phyloP scores from a whole-genome alignment of 495 filamentous ascomycete genomes.

The Aspergillus carlsbadensis region DNA sequence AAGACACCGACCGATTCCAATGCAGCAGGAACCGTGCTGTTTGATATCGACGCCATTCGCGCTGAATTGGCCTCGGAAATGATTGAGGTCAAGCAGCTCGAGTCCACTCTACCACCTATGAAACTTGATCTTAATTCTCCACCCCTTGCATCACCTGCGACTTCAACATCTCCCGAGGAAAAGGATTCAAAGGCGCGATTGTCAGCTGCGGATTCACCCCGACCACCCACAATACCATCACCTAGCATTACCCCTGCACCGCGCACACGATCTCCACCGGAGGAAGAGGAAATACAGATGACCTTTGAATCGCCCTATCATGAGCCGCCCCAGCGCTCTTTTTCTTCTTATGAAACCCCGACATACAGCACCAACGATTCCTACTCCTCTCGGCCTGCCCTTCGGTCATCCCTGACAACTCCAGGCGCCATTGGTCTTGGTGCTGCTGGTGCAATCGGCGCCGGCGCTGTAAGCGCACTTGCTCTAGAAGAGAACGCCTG shows the following conservation, averaged over 20 bases:
- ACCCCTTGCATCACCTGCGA: slow-evolving; percentile 20
- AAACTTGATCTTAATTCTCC: slow-evolving; percentile 62
- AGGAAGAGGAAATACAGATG: slow-evolving; percentile 62
- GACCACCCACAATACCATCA: slow-evolving; percentile 35
- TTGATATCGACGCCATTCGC: slow-evolving; percentile 94
- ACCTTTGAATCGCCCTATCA: slow-evolving; percentile 68
- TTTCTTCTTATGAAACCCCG: slow-evolving; percentile 18
- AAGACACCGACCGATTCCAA: slow-evolving; percentile 29
- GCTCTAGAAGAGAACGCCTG: slow-evolving; percentile 71
- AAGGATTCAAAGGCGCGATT: slow-evolving; percentile 50
- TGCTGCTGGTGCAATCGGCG: not conserved
- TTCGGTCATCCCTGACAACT: slow-evolving; percentile 44
- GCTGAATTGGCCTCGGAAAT: slow-evolving; percentile 76
- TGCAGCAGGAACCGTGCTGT: slow-evolving; percentile 61
- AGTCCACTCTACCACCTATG: slow-evolving; percentile 86
- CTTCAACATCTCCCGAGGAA: slow-evolving; percentile 36
- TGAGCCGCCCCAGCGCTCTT: slow-evolving; percentile 31
- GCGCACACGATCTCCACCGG: slow-evolving; percentile 26
- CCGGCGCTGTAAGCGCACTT: slow-evolving; percentile 36
- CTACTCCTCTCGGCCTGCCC: slow-evolving; percentile 31
- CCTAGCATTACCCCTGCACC: slow-evolving; percentile 21
- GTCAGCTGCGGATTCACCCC: slow-evolving; percentile 21
- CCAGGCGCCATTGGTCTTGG: slow-evolving; percentile 23
- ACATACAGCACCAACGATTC: slow-evolving; percentile 5
- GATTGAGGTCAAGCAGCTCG: slow-evolving; percentile 76